These are phyloP conservation scores for Sporothrix pallida DNA, from an alignment of 2,329 filamentous ascomycete species.

Conservation along the genomic window DNA sequence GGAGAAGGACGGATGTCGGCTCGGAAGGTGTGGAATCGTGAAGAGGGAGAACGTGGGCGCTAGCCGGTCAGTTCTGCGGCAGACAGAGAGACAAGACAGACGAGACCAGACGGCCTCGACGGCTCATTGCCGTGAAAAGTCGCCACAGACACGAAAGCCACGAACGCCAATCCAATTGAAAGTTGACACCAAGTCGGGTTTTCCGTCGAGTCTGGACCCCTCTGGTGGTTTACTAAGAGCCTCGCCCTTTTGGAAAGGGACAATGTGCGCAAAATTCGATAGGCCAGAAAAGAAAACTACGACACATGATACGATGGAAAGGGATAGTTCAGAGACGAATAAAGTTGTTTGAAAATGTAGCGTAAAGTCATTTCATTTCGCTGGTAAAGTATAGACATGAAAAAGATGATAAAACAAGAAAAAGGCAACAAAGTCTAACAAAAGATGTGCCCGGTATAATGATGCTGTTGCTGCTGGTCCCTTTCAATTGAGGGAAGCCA, in stretches of 20 bases:
- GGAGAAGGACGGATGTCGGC: no score
- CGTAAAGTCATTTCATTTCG: slow-evolving; percentile 11
- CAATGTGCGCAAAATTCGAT: not conserved
- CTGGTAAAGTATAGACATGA: not conserved
- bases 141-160: not conserved
- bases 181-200: not conserved
- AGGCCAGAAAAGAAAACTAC: not conserved
- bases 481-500: not conserved
- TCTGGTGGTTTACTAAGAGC: slow-evolving; percentile 1
- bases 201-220: not conserved
- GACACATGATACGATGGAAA: not conserved
- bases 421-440: not conserved
- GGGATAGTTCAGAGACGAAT: not conserved
- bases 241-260: not conserved
- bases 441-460: slow-evolving; percentile 20
- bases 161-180: not conserved
- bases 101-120: no score
- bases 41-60: not conserved
- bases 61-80: no score
- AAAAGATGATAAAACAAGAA: not conserved
- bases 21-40: not conserved
- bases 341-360: not conserved
- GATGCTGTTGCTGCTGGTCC: slow-evolving; percentile 14
- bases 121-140: no score
- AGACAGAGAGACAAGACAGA: no score